Base-by-base conservation (phyloP, 139 green algal genomes). In the Nannochloris sp. region DNA sequence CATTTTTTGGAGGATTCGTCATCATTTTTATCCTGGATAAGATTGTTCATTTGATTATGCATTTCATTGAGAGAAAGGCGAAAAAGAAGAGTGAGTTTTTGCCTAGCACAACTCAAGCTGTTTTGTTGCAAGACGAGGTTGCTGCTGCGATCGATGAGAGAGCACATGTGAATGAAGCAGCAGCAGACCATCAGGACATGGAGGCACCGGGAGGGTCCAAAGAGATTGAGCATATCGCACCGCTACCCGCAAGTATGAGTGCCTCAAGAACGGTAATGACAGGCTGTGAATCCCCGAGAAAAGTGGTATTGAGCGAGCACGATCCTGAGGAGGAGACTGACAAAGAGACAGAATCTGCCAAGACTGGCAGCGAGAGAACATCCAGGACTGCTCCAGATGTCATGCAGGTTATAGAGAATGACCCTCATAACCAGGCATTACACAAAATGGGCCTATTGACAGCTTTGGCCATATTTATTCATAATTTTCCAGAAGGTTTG, bases 401-500 rank as follows among this genome's bases (percentile, higher is more conserved):
- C 10, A 46, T 75, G 23, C 53, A 75, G n/a, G 31, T 75, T 4
- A 59, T 75, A 61, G 23, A 75, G 31, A 33, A 49, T 4, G 62
- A 75, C 62, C 62, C 61, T 40, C 69, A 75, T 46, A 49, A 56
- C 13, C 56, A 57, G n/a, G 64, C 64, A 31, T 66, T 75, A 6
- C 61, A 75, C 4, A 75, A 75, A 48, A 75, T 70, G 69, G 69
- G 69, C 20, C 13, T 86, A 9, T 66, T 82, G 25, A 84, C 77
- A n/a, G 77, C 59, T 3, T 28, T 80, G 25, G 78, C 77, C 3
- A 82, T 86, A 57, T 76, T 62, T 25, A 51, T 89, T 12, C 82
- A 89, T 71, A 89, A 89, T 66, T 87, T 89, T 50, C 82, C 82
- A 6, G 82, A 89, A 68, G 82, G 82, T 48, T 55, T 89, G 20